These are phyloP conservation scores for Suhomyces taliae DNA, from an alignment of 1,139 yeast genomes.

Conservation along the genomic window DNA sequence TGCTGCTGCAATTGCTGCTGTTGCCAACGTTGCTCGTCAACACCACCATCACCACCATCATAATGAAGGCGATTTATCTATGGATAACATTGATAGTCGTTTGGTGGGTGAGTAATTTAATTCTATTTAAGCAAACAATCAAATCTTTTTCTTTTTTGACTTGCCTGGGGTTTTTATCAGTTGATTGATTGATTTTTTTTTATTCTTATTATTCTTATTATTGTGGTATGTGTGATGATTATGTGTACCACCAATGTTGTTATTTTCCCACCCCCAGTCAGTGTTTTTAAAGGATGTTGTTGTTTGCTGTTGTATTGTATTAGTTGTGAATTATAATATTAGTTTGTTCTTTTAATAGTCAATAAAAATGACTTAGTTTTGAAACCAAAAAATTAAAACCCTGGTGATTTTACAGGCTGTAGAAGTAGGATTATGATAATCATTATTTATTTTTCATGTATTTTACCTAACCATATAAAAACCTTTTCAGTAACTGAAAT, in stretches of 20 bases:
- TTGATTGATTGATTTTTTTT: neutral
- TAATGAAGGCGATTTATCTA: slow-evolving; percentile 39
- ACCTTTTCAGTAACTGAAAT: no score
- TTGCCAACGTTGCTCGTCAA: slow-evolving; percentile 34
- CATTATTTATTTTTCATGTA: no score
- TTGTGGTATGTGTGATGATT: neutral
- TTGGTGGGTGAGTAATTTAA: slow-evolving; percentile 42
- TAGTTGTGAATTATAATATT: neutral
- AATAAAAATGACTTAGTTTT: neutral
- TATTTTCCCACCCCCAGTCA: no score
- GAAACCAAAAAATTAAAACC: no score
- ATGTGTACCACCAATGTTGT: no score
- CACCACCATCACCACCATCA: slow-evolving; percentile 24
- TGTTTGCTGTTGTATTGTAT: neutral
- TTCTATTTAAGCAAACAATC: neutral
- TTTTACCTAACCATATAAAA: no score
- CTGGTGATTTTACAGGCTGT: no score
- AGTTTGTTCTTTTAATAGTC: neutral
- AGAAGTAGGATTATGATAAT: no score
- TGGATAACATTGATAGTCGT: slow-evolving; percentile 50
- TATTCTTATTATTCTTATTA: neutral
- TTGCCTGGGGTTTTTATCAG: neutral
- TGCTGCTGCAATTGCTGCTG: slow-evolving; percentile 48
- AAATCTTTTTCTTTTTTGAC: neutral
- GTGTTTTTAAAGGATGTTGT: no score